Evolutionary conservation across 2,329 filamentous ascomycete genomes (phyloP).

Genomic region (Fusarium nygamai): DNA sequence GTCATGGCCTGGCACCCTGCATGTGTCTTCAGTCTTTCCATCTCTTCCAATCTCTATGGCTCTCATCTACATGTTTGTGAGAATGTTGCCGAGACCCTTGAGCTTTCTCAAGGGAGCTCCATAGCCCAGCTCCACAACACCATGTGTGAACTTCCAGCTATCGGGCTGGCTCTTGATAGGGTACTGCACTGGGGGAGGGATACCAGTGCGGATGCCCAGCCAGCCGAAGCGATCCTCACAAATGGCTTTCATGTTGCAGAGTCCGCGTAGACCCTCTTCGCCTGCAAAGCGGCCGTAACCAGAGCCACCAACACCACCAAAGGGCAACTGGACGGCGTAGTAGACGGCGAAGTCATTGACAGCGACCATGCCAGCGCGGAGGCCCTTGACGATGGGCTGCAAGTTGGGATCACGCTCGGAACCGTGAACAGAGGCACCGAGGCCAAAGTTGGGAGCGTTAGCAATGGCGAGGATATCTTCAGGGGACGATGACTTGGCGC

Average conservation of each 20-base stretch:
- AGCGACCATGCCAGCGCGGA: constrained; percentile 89
- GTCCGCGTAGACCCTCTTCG: constrained; percentile 81
- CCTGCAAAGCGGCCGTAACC: constrained; percentile 95
- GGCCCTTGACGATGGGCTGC: constrained; percentile 69
- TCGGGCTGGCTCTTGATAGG: constrained; percentile 73
- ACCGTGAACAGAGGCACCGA: constrained; percentile 91
- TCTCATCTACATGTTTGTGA: constrained; percentile 53
- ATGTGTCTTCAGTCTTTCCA: neutral
- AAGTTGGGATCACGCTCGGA: constrained; percentile 69
- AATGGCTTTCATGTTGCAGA: constrained; percentile 90
- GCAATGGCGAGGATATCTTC: constrained; percentile 77
- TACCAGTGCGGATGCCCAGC: constrained; percentile 75
- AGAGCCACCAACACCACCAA: constrained; percentile 89
- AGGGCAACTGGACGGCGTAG: constrained; percentile 94
- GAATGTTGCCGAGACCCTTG: constrained; percentile 52
- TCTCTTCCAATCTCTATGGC: neutral
- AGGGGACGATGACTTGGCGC: constrained; percentile 68
- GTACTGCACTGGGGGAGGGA: constrained; percentile 84
- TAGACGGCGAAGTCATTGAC: constrained; percentile 96
- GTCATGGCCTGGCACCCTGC: too few relatives aligned
- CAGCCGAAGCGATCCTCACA: constrained; percentile 77
- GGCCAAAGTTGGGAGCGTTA: constrained; percentile 85
- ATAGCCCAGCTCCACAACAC: constrained; percentile 71
- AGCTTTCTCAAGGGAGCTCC: constrained; percentile 53
- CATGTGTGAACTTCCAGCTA: constrained; percentile 73